Evolutionary conservation across 176 grass and related monocot species (phyloP).

Genomic region (Olyra latifolia): DNA sequence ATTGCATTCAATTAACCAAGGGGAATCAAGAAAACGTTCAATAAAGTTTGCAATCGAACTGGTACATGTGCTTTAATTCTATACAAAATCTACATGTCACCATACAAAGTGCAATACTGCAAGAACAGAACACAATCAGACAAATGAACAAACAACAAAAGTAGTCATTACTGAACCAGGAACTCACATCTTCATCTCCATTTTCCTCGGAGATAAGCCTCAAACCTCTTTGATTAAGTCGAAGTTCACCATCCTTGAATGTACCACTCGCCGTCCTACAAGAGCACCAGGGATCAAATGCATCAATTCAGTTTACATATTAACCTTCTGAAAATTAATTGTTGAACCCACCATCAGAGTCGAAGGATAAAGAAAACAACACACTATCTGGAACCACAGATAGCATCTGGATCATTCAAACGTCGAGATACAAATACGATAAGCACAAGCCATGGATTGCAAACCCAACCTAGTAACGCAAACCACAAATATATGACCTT

Average conservation of each 20-base stretch:
- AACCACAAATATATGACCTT: neutral
- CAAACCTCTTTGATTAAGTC: slow-evolving; percentile 77
- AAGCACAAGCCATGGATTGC: neutral
- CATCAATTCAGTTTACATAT: neutral
- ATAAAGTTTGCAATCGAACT: neutral
- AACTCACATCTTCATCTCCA: slow-evolving; percentile 45
- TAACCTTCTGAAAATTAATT: neutral
- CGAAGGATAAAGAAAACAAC: neutral
- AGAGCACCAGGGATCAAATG: neutral
- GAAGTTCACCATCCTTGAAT: slow-evolving; percentile 87
- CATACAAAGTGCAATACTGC: neutral
- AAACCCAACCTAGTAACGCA: neutral
- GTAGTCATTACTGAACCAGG: neutral
- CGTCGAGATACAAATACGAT: neutral
- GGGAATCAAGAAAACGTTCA: neutral
- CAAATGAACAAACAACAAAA: neutral
- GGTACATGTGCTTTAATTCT: neutral
- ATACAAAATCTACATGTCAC: neutral
- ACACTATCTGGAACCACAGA: neutral
- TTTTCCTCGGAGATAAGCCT: slow-evolving; percentile 65
- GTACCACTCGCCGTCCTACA: slow-evolving; percentile 94
- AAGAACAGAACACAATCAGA: neutral
- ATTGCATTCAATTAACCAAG: slow-evolving; percentile 1
- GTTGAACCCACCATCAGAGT: neutral
- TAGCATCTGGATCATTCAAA: neutral